These are phyloP conservation scores for Nakaseomyces uthaithaninus DNA, from an alignment of 1,139 yeast species.

Conservation along the genomic window DNA sequence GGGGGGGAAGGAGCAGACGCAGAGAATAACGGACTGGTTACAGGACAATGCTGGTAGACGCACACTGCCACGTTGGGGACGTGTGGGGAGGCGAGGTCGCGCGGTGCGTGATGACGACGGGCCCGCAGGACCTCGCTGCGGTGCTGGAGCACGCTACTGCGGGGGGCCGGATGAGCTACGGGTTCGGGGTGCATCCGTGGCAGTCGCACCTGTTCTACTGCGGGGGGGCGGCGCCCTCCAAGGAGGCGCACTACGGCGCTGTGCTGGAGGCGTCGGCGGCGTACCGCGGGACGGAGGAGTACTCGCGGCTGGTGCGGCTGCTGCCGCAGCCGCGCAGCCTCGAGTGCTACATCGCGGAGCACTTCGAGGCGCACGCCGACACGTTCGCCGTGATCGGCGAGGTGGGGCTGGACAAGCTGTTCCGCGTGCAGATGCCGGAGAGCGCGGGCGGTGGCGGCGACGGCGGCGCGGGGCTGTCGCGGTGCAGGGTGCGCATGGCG, in stretches of 20 bases:
- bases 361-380: conserved; percentile 31
- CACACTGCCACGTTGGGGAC: conserved; percentile 55
- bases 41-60: conserved; percentile 38
- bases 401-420: conserved; percentile 74
- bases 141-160: conserved; percentile 24
- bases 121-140: conserved; percentile 41
- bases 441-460: background rate
- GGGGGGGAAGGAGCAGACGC: background rate
- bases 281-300: conserved; percentile 23
- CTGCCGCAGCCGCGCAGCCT: conserved; percentile 56
- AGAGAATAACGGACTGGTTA: background rate
- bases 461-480: conserved; percentile 31
- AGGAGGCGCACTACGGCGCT: conserved; percentile 44
- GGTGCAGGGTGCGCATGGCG: conserved; percentile 44
- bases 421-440: conserved; percentile 47
- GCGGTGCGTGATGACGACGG: conserved; percentile 49
- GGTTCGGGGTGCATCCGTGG: conserved; percentile 92
- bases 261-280: conserved; percentile 32
- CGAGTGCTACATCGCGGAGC: conserved; percentile 32
- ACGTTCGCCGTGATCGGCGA: conserved; percentile 57
- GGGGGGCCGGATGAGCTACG: conserved; percentile 40
- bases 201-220: conserved; percentile 55
- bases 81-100: conserved; percentile 6
- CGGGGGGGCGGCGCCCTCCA: conserved; percentile 17
- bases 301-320: conserved; percentile 37